A percentile compares a stretch with the other conserved stretches of the same genome.
phyloP scores from a whole-genome alignment of 805 yeast species.

The Ogataea nitratoaversa region DNA sequence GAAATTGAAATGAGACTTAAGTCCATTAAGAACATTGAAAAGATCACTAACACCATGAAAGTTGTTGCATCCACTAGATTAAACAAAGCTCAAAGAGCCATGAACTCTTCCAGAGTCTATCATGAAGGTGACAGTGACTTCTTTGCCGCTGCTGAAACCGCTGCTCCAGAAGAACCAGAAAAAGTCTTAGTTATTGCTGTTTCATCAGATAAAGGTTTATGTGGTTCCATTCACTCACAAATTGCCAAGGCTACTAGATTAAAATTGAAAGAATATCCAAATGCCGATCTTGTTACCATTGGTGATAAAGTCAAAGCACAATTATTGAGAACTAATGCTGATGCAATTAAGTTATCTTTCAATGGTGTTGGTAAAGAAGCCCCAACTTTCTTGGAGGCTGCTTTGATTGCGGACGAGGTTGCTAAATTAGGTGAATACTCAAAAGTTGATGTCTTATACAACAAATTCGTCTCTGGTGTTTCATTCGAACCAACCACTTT shows the following conservation, averaged over 20 bases:
- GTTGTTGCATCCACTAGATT: conserved; percentile 98
- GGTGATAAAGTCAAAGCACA: conserved; percentile 95
- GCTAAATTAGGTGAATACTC: conserved; percentile 64
- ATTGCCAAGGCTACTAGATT: conserved; percentile 82
- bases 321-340: conserved; percentile 75
- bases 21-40: conserved; percentile 97
- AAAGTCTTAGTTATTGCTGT: conserved; percentile 81
- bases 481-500: conserved; percentile 80
- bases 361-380: conserved; percentile 95
- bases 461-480: conserved; percentile 82
- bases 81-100: conserved; percentile 92
- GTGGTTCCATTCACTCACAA: conserved; percentile 98
- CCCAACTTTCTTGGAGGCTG: conserved; percentile 88
- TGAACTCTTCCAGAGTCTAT: conserved; percentile 82
- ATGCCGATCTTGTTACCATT: conserved; percentile 75
- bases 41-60: conserved; percentile 99
- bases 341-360: conserved; percentile 68
- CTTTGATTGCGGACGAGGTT: conserved; percentile 84
- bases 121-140: conserved; percentile 76
- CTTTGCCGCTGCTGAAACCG: conserved; percentile 77
- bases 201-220: conserved; percentile 96
- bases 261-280: conserved; percentile 56
- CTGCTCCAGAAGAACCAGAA: conserved; percentile 37
- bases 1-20: conserved; percentile 98
- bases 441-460: conserved; percentile 77